Conservation (phyloP, 208 protist species). For the Acanthamoeba royreba region DNA sequence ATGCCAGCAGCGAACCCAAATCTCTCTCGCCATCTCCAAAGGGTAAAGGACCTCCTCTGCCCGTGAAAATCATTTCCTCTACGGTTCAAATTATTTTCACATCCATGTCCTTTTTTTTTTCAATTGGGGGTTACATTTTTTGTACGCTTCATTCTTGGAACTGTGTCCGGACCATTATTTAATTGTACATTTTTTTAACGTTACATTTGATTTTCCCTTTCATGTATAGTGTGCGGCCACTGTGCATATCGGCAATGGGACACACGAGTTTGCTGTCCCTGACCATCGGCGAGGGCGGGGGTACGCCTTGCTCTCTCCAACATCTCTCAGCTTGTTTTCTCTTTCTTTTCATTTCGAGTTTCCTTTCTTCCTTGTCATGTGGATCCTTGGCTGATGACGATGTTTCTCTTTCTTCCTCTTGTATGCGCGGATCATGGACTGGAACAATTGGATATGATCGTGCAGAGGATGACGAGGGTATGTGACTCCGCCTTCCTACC, state of each 20-base stretch:
- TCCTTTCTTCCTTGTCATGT: not conserved
- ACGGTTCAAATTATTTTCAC: not conserved
- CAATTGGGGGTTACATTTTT: not conserved
- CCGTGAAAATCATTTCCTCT: not conserved
- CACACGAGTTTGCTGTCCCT: not conserved
- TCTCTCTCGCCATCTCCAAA: not conserved
- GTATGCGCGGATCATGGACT: no score
- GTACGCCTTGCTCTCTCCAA: no score
- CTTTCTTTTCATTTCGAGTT: not conserved
- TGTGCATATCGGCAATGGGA: not conserved
- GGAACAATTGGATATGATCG: no score
- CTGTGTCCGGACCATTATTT: not conserved
- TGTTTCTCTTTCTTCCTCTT: not conserved
- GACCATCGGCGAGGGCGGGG: not conserved
- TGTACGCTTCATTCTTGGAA: not conserved
- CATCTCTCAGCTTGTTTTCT: not conserved
- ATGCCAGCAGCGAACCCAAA: not conserved
- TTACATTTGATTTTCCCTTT: not conserved
- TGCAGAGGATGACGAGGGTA: slow-evolving; percentile 26
- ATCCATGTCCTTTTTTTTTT: not conserved
- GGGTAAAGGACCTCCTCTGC: no score
- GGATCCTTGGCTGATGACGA: no score
- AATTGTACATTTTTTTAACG: not conserved
- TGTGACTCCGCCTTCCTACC: not conserved
- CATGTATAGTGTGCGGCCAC: not conserved